Conservation (phyloP, 345 rosid genomes). For the Populus nigra region DNA sequence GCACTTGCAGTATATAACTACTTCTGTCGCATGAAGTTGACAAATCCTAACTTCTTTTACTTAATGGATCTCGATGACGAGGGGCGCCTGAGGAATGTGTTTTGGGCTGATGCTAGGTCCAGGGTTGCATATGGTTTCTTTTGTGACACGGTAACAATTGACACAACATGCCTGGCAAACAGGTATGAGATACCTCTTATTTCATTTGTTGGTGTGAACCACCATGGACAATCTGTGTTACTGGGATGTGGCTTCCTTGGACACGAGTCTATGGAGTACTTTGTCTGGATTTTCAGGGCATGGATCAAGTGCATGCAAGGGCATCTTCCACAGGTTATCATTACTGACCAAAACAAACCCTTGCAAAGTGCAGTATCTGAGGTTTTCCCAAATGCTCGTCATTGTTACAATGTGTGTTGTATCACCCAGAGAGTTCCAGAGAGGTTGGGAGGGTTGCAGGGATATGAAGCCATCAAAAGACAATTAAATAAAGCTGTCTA, state of each 20-base stretch:
- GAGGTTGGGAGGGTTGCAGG: slow-evolving; percentile 48
- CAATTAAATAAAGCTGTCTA: slow-evolving; percentile 44
- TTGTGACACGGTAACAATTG: slow-evolving; percentile 41
- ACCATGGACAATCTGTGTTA: slow-evolving; percentile 47
- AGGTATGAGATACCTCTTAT: slow-evolving; percentile 50
- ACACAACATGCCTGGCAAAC: slow-evolving; percentile 49
- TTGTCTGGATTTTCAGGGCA: slow-evolving; percentile 51
- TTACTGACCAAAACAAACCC: slow-evolving; percentile 50
- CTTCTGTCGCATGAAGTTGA: slow-evolving; percentile 50
- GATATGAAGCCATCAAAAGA: slow-evolving; percentile 40
- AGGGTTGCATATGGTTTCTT: slow-evolving; percentile 41
- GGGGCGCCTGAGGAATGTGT: slow-evolving; percentile 46
- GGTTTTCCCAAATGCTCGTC: slow-evolving; percentile 45
- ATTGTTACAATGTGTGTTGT: slow-evolving; percentile 42
- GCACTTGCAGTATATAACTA: slow-evolving; percentile 44
- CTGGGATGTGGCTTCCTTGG: slow-evolving; percentile 58
- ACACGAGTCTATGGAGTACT: slow-evolving; percentile 44
- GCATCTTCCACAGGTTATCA: slow-evolving; percentile 43
- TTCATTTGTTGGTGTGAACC: slow-evolving; percentile 53
- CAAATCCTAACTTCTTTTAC: slow-evolving; percentile 57
- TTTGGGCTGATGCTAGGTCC: slow-evolving; percentile 58
- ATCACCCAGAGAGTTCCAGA: slow-evolving; percentile 54
- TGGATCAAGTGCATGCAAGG: slow-evolving; percentile 56
- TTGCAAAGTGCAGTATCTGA: slow-evolving; percentile 44
- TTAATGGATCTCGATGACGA: slow-evolving; percentile 47